Conservation (phyloP, 306 rosid genomes). For the Cicer chorassanicum region DNA sequence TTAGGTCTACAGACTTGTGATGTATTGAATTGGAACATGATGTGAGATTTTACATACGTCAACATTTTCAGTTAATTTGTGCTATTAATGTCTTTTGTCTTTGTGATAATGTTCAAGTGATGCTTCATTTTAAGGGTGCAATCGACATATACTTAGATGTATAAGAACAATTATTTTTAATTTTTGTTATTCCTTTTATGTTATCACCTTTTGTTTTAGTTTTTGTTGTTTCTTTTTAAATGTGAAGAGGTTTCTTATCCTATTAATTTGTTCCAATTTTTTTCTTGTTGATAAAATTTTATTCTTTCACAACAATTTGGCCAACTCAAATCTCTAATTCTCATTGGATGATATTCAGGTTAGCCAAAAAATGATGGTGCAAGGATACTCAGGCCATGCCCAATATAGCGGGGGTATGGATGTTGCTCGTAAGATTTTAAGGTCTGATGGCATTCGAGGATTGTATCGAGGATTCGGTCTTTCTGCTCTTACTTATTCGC, state of each 20-base stretch:
- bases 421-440: slow-evolving; percentile 76
- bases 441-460: slow-evolving; percentile 77
- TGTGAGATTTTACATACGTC: slow-evolving; percentile 4
- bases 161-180: background rate
- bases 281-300: slow-evolving; percentile 23
- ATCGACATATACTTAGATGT: slow-evolving; percentile 20
- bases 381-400: slow-evolving; percentile 88
- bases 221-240: background rate
- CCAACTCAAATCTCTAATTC: slow-evolving; percentile 37
- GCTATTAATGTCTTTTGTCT: slow-evolving; percentile 32
- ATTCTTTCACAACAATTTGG: slow-evolving; percentile 7
- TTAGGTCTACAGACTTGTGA: background rate
- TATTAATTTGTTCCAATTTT: slow-evolving; percentile 31
- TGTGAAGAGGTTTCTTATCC: slow-evolving; percentile 2
- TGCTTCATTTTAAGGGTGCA: slow-evolving; percentile 27
- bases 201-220: background rate
- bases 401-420: slow-evolving; percentile 86
- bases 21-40: slow-evolving; percentile 7
- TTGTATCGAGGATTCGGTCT: slow-evolving; percentile 94
- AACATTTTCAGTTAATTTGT: slow-evolving; percentile 14
- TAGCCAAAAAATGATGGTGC: slow-evolving; percentile 98
- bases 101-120: slow-evolving; percentile 15
- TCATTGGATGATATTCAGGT: slow-evolving; percentile 56
- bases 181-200: slow-evolving; percentile 1
- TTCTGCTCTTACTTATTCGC: slow-evolving; percentile 86